Percentiles rank a stretch among this genome's conserved stretches.
These are phyloP conservation scores for Vicia sativa DNA, from an alignment of 306 rosid species.

Conservation along the genomic window DNA sequence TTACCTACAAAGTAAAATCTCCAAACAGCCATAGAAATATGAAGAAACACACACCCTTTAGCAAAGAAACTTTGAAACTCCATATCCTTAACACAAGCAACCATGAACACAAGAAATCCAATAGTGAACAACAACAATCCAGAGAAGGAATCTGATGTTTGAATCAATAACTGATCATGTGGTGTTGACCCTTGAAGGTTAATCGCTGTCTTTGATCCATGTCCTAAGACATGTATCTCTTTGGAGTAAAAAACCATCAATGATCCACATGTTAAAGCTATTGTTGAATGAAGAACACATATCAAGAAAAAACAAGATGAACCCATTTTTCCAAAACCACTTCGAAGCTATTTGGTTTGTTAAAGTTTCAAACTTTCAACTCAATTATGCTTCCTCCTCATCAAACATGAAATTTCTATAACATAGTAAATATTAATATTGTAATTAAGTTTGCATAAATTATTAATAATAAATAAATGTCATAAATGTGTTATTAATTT, in stretches of 20 bases:
- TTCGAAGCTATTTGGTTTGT: background rate
- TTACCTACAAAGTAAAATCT: slow-evolving; percentile 70
- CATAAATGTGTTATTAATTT: slow-evolving; percentile 43
- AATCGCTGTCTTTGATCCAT: slow-evolving; percentile 68
- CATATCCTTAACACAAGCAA: slow-evolving; percentile 75
- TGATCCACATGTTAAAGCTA: slow-evolving; percentile 75
- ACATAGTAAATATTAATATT: background rate
- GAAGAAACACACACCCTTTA: slow-evolving; percentile 81
- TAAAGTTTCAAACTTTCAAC: background rate
- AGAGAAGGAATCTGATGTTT: slow-evolving; percentile 85
- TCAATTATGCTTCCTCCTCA: slow-evolving; percentile 5
- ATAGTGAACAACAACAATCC: slow-evolving; percentile 72
- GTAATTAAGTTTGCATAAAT: slow-evolving; percentile 31
- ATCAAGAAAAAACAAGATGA: slow-evolving; percentile 63
- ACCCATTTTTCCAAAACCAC: slow-evolving; percentile 49
- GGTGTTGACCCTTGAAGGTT: slow-evolving; percentile 93
- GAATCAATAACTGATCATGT: slow-evolving; percentile 72
- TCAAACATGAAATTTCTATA: slow-evolving; percentile 1
- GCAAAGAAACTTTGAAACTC: slow-evolving; percentile 92
- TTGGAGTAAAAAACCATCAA: slow-evolving; percentile 74
- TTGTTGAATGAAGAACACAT: slow-evolving; percentile 76
- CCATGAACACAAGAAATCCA: slow-evolving; percentile 81
- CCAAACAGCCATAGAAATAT: slow-evolving; percentile 85
- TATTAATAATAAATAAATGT: background rate
- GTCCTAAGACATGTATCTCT: slow-evolving; percentile 65